Conservation (phyloP, 2,329 filamentous ascomycete species). For the Talaromyces marneffei region DNA sequence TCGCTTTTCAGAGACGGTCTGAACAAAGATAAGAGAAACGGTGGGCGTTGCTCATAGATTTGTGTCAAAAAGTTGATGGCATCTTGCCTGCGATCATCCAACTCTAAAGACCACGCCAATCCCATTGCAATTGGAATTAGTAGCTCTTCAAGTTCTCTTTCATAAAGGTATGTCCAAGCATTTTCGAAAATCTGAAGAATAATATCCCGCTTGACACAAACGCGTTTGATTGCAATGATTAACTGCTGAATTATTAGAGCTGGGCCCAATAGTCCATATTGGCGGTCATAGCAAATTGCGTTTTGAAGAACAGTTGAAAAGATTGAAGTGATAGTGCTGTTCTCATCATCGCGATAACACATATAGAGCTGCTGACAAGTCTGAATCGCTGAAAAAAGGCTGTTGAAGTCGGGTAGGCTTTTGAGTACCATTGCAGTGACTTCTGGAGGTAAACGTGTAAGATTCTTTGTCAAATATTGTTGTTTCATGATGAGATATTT, state of each 20-base stretch:
- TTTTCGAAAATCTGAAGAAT: neutral
- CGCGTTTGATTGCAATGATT: neutral
- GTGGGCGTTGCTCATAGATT: neutral
- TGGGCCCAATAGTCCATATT: neutral
- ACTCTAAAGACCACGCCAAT: neutral
- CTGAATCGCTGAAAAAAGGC: neutral
- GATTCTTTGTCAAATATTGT: neutral
- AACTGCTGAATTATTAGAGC: neutral
- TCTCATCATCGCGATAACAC: neutral
- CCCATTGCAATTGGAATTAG: neutral
- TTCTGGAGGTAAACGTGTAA: neutral
- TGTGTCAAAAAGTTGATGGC: neutral
- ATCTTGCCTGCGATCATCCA: neutral
- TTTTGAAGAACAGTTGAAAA: neutral
- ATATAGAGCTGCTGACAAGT: neutral
- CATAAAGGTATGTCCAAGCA: neutral
- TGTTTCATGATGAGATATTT: neutral
- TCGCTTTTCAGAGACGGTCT: neutral
- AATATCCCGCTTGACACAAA: neutral
- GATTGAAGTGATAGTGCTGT: neutral
- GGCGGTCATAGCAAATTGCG: neutral
- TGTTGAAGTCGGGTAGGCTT: neutral
- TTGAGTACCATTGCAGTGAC: neutral
- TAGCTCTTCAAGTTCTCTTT: neutral
- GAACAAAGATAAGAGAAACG: neutral